Conservation (phyloP, 1,139 yeast genomes). For the Debaryomycetaceae sp. region DNA sequence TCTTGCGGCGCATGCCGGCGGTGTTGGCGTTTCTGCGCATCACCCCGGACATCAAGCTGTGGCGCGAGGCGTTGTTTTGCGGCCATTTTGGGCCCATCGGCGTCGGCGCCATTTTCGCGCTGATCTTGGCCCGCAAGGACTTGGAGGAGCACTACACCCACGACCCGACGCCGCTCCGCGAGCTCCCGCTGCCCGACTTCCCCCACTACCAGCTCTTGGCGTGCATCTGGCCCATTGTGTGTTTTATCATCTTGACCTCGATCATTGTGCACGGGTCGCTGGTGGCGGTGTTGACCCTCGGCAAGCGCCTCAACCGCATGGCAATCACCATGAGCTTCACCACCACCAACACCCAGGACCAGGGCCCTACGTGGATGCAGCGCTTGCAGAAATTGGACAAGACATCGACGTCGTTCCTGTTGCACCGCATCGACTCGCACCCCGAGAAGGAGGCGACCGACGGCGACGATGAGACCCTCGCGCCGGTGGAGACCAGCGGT, state of each 20-base stretch:
- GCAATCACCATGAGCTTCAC: slow-evolving; percentile 92
- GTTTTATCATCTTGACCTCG: slow-evolving; percentile 80
- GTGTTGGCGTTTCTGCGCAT: slow-evolving; percentile 72
- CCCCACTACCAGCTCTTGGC: slow-evolving; percentile 70
- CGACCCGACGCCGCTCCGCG: slow-evolving; percentile 57
- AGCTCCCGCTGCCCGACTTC: slow-evolving; percentile 48
- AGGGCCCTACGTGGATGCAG: slow-evolving; percentile 71
- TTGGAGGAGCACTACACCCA: slow-evolving; percentile 55
- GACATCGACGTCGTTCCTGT: slow-evolving; percentile 69
- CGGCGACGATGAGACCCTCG: slow-evolving; percentile 9
- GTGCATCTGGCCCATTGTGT: slow-evolving; percentile 84
- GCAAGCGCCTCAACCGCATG: slow-evolving; percentile 85
- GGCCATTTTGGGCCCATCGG: slow-evolving; percentile 99
- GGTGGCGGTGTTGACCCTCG: slow-evolving; percentile 87
- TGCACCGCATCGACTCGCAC: slow-evolving; percentile 71
- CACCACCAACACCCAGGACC: slow-evolving; percentile 57
- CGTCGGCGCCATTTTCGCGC: slow-evolving; percentile 93
- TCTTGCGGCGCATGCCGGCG: slow-evolving; percentile 85
- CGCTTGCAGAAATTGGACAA: slow-evolving; percentile 78
- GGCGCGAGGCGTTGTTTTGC: slow-evolving; percentile 94
- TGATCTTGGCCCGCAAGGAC: slow-evolving; percentile 77
- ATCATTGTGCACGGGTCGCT: slow-evolving; percentile 95
- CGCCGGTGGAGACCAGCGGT: slow-evolving; percentile 55
- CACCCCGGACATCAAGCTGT: slow-evolving; percentile 87
- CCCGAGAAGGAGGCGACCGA: slow-evolving; percentile 11